Percentiles rank a stretch among this genome's conserved stretches.
Evolutionary conservation across 371 early-diverging fungal genomes (phyloP).

Genomic region (Mortierella sp.): DNA sequence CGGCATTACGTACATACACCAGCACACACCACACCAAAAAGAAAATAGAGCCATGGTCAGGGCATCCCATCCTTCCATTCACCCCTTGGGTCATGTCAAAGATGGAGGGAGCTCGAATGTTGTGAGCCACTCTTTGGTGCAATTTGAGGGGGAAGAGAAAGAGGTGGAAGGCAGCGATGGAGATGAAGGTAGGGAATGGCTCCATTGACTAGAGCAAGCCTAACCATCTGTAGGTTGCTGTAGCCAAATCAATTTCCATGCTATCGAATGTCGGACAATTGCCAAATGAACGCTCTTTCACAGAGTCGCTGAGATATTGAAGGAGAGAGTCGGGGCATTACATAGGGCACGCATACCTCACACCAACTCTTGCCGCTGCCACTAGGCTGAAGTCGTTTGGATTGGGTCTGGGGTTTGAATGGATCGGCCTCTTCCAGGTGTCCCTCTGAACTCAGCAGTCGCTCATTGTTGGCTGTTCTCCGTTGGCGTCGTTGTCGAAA

Average conservation of each 20-base stretch:
- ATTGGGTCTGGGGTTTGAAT: neutral
- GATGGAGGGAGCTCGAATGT: slow-evolving; percentile 1
- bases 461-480: slow-evolving; percentile 8
- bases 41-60: neutral
- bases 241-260: neutral
- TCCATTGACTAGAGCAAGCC: neutral
- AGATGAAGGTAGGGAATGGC: neutral
- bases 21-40: neutral
- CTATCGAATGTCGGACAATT: neutral
- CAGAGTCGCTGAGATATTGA: neutral
- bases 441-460: slow-evolving; percentile 13
- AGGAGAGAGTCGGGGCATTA: slow-evolving; percentile 3
- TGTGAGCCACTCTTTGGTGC: slow-evolving; percentile 1
- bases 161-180: neutral
- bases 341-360: slow-evolving; percentile 21
- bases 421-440: slow-evolving; percentile 10
- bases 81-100: neutral
- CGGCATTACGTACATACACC: neutral
- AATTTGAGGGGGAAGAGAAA: neutral
- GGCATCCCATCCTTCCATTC: neutral
- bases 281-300: neutral
- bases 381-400: neutral
- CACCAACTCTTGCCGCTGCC: slow-evolving; percentile 17
- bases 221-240: neutral
- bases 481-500: slow-evolving; percentile 13